phyloP scores from a whole-genome alignment of 768 basidiomycete genomes.

The Mrakia frigida region DNA sequence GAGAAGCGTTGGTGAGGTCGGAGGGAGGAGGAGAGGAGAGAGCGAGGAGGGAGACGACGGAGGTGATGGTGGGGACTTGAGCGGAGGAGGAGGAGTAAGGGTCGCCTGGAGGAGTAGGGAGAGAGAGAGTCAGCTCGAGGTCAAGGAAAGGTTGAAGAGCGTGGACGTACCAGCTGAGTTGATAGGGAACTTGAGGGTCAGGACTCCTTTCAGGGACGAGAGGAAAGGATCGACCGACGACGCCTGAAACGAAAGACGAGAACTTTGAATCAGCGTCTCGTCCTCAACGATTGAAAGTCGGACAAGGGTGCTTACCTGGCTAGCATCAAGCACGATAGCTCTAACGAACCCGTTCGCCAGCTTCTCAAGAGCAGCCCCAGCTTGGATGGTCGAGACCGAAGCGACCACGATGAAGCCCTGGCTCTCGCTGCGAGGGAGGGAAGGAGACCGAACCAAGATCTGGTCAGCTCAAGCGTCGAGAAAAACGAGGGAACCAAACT shows the following conservation, averaged over 20 bases:
- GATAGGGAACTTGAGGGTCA: constrained; percentile 30
- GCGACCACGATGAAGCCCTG: constrained; percentile 29
- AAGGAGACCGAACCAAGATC: not conserved
- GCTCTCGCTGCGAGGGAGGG: not conserved
- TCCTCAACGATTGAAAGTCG: not conserved
- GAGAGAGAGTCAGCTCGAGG: not conserved
- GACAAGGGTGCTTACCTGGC: not conserved
- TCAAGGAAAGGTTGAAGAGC: not conserved
- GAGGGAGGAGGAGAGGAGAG: constrained; percentile 10
- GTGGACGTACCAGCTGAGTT: not conserved
- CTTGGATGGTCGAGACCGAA: constrained; percentile 20
- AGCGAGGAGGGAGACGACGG: constrained; percentile 29
- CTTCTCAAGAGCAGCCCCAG: constrained; percentile 16
- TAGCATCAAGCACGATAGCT: constrained; percentile 23
- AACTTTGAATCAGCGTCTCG: not conserved
- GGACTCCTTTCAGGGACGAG: constrained; percentile 14
- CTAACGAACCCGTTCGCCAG: constrained; percentile 15
- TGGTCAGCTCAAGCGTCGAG: not conserved
- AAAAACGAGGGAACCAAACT: not conserved
- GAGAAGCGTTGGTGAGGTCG: not conserved
- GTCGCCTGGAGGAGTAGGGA: constrained; percentile 8
- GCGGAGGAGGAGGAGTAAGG: constrained; percentile 23
- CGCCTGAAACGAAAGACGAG: not conserved
- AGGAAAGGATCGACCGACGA: constrained; percentile 21
- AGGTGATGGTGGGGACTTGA: constrained; percentile 6